phyloP scores from a whole-genome alignment of 768 basidiomycete species.

The Auricularia auricula-judae region DNA sequence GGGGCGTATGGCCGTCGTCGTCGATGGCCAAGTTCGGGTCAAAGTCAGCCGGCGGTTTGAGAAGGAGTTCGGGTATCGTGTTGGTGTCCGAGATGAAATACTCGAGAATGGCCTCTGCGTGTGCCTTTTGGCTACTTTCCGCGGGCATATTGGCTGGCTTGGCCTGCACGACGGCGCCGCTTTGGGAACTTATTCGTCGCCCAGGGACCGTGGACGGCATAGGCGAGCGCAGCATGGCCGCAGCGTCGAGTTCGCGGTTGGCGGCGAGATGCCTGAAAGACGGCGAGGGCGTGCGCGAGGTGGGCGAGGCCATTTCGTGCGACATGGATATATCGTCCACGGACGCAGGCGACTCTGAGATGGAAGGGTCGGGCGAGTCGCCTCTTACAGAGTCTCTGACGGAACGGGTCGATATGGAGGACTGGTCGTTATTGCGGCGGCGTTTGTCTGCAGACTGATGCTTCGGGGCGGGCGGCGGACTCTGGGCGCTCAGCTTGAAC shows the following conservation, averaged over 20 bases:
- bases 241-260: constrained; percentile 18
- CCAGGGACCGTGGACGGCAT: constrained; percentile 42
- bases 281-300: constrained; percentile 85
- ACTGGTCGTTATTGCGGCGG: neutral
- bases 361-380: neutral
- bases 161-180: constrained; percentile 1
- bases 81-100: constrained; percentile 98
- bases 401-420: neutral
- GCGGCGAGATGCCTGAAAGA: constrained; percentile 47
- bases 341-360: neutral
- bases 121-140: constrained; percentile 19
- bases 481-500: constrained; percentile 74
- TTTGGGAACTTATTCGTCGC: constrained; percentile 14
- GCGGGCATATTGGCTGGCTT: constrained; percentile 1
- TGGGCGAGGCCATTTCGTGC: constrained; percentile 53
- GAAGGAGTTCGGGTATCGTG: constrained; percentile 77
- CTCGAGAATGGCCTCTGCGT: constrained; percentile 93
- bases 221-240: constrained; percentile 20
- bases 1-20: constrained; percentile 92
- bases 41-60: constrained; percentile 81
- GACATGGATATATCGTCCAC: constrained; percentile 3
- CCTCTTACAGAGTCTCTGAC: neutral
- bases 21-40: constrained; percentile 95
- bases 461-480: constrained; percentile 88
- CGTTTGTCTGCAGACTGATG: constrained; percentile 28